Evolutionary conservation across 1,284 basidiomycete genomes (phyloP), one percentile per base, ranked within the genome.

Genomic region (Fomitopsis betulina): DNA sequence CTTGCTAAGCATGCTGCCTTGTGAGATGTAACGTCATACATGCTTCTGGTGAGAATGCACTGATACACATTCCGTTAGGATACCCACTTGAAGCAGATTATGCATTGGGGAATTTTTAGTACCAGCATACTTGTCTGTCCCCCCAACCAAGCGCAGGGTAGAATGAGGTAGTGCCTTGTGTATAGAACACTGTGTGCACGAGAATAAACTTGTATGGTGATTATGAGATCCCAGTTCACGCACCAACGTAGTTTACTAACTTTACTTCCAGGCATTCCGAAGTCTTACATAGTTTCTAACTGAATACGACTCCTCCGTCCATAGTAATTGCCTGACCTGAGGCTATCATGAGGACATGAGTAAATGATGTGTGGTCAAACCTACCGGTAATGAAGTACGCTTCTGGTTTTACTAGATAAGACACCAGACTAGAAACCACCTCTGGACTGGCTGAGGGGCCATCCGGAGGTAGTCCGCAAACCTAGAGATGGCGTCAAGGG

Each of bases 401-500:
- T 32, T 51, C 49, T 5, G 61, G 59, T 32, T 60, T 62, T 27
- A 58, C 54, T 10, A 62, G 35, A 47, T 62, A 62, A 15, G 58
- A 53, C 5, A 62, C 59, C 3, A 62, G 50, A 37, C 53, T 56
- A 3, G 59, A 59, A 17, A 62, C 50, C 30, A 60, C 59, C 12
- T 55, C 50, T 17, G 61, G 61, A 25, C 57, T 30, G n/a, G 49
- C 49, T 13, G 2, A 32, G 7, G 49, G 49, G 3, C 32, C 49
- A 9, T 33, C 21, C n/a, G 49, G 49, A 13, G 49, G 49, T 9
- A 51, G 17, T 12, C 49, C 49, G 33, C 49, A 51, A 19, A 51
- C 33, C 49, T 51, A 17, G 9, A 19, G n/a, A 2, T 27, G 4
- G 32, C 21, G 49, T 21, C n/a, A 2, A 35, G 17, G 32, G 19